phyloP scores from a whole-genome alignment of 2,329 filamentous ascomycete genomes.

The Fusarium sp. region DNA sequence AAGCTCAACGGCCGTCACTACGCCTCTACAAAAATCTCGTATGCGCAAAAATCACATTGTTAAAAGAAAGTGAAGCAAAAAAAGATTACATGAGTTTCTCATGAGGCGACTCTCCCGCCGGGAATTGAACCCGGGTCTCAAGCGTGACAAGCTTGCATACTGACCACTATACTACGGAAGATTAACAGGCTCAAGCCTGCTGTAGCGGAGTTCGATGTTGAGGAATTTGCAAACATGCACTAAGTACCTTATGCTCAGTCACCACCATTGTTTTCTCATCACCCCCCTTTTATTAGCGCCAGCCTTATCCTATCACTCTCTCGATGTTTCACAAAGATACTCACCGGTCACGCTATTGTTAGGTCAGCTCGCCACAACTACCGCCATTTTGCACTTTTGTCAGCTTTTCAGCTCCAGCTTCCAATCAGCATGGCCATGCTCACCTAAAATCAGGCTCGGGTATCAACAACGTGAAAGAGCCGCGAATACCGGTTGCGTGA shows the following conservation, averaged over 20 bases:
- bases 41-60: no score
- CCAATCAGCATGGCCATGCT: not conserved
- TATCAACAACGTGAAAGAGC: no score
- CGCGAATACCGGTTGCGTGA: no score
- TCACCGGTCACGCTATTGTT: not conserved
- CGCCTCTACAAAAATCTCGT: no score
- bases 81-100: no score
- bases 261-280: no score
- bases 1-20: no score
- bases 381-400: not conserved
- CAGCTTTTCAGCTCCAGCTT: not conserved
- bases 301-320: not conserved
- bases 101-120: not conserved
- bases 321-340: not conserved
- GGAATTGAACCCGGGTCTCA: not conserved
- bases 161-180: not conserved
- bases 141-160: not conserved
- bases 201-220: not conserved
- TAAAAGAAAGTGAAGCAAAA: no score
- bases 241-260: not conserved
- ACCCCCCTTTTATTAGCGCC: no score
- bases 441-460: not conserved
- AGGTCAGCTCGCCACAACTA: not conserved
- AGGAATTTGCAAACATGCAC: not conserved
- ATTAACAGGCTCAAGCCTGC: not conserved